Conservation (phyloP, 2,329 filamentous ascomycete species). For the Fusarium sublunatum region DNA sequence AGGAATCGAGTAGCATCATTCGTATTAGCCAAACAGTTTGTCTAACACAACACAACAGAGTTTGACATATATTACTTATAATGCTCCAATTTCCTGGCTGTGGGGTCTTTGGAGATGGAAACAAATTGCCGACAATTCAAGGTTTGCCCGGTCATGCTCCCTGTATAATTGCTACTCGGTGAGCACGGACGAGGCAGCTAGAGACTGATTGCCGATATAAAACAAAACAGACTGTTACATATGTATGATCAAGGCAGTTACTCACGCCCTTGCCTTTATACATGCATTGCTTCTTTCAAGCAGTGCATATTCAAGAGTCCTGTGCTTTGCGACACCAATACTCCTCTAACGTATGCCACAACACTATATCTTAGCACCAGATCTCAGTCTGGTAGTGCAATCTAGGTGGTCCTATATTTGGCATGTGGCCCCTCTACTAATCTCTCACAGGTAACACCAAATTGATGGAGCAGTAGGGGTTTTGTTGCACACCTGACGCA, state of each 20-base stretch:
- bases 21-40: background rate
- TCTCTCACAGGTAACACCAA: slow-evolving; percentile 15
- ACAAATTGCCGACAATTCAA: slow-evolving; percentile 27
- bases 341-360: slow-evolving; percentile 1
- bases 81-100: background rate
- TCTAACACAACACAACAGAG: slow-evolving; percentile 3
- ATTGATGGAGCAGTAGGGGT: slow-evolving; percentile 12
- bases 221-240: background rate
- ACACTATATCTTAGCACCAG: background rate
- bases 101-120: slow-evolving; percentile 11
- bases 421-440: slow-evolving; percentile 12
- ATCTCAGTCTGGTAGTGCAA: slow-evolving; percentile 7
- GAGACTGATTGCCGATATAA: slow-evolving; percentile 5
- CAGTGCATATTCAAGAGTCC: background rate
- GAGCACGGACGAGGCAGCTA: slow-evolving; percentile 9
- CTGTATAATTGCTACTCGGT: slow-evolving; percentile 7
- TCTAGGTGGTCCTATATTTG: slow-evolving; percentile 27
- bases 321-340: background rate
- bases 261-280: slow-evolving; percentile 4
- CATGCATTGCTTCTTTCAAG: slow-evolving; percentile 6
- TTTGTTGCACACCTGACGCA: background rate
- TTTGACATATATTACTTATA: slow-evolving; percentile 12
- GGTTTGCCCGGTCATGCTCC: slow-evolving; percentile 11
- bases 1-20: background rate
- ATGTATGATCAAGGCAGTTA: background rate